A percentile compares a stretch with the other conserved stretches of the same genome.
Conservation (phyloP, 1,284 basidiomycete species). For the Heliocybe sulcata region DNA sequence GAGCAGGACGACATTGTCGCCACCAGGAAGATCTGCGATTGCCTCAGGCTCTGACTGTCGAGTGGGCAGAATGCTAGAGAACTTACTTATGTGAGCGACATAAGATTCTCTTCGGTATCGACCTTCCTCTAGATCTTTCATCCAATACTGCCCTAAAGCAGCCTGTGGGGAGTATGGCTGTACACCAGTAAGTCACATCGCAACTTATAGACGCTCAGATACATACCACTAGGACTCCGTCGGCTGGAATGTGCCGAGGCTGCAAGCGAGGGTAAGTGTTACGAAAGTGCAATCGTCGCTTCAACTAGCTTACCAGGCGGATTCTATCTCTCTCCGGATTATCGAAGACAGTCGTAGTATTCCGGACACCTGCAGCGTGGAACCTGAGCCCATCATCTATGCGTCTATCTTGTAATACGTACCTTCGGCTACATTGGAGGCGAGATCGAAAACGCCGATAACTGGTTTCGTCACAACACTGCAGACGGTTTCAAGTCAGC, state of each 20-base stretch:
- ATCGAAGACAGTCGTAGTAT: conserved; percentile 98
- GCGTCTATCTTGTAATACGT: conserved; percentile 4
- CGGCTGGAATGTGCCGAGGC: conserved; percentile 83
- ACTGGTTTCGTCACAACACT: conserved; percentile 95
- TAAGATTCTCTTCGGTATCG: conserved; percentile 81
- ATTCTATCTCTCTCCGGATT: conserved; percentile 86
- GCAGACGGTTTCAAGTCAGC: conserved; percentile 8
- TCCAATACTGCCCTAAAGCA: conserved; percentile 94
- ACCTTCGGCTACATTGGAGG: conserved; percentile 95
- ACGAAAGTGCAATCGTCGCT: background rate
- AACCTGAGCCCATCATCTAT: background rate
- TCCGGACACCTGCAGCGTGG: conserved; percentile 68
- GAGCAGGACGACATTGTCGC: conserved; percentile 81
- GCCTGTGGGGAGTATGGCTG: conserved; percentile 87
- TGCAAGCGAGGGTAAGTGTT: conserved; percentile 19
- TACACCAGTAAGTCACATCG: background rate
- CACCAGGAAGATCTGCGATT: conserved; percentile 61
- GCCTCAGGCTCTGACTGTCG: background rate
- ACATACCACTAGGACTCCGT: conserved; percentile 80
- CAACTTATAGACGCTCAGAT: background rate
- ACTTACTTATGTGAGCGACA: conserved; percentile 84
- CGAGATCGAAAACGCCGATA: conserved; percentile 94
- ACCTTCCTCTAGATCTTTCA: conserved; percentile 88
- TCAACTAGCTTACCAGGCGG: conserved; percentile 50
- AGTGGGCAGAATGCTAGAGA: no score